These are phyloP conservation scores for Umbellularia californica DNA, from an alignment of 164 flowering plant species.

Conservation along the genomic window DNA sequence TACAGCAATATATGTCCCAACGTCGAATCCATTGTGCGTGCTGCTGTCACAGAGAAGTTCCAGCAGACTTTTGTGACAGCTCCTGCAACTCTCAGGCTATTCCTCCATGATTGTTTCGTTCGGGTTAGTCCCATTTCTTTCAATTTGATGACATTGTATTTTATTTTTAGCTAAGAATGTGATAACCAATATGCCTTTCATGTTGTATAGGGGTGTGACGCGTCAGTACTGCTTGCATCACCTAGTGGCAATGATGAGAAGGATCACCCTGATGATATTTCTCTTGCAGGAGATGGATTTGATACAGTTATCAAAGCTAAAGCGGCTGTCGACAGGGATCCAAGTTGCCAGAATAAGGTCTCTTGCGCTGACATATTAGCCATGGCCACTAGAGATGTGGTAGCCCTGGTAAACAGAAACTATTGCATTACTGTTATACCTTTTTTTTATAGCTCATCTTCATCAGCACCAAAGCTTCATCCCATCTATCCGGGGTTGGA, in stretches of 20 bases:
- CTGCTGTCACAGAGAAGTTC: slow-evolving; percentile 28
- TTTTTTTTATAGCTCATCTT: too few species aligned
- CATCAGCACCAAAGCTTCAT: too few species aligned
- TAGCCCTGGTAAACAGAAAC: slow-evolving; percentile 27
- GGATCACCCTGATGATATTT: slow-evolving; percentile 39
- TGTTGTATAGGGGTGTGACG: slow-evolving; percentile 40
- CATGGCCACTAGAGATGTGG: slow-evolving; percentile 49
- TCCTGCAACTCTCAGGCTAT: slow-evolving; percentile 40
- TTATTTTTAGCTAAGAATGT: too few species aligned
- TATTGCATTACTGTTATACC: too few species aligned
- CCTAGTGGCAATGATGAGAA: slow-evolving; percentile 26
- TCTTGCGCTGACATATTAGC: slow-evolving; percentile 58
- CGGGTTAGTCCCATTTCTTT: slow-evolving; percentile 15
- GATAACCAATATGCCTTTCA: too few species aligned
- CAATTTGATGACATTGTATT: too few species aligned
- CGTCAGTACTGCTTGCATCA: slow-evolving; percentile 31
- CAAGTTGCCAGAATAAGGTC: slow-evolving; percentile 37
- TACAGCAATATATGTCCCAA: slow-evolving; percentile 30
- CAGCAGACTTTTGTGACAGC: slow-evolving; percentile 37
- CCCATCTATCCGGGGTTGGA: too few species aligned
- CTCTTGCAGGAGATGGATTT: slow-evolving; percentile 54
- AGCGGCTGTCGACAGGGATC: slow-evolving; percentile 41
- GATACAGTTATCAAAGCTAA: slow-evolving; percentile 53
- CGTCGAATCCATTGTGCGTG: slow-evolving; percentile 29
- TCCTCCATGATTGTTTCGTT: slow-evolving; percentile 43